phyloP scores from a whole-genome alignment of 2,329 filamentous ascomycete genomes.

The Fusarium solani-melongenae region DNA sequence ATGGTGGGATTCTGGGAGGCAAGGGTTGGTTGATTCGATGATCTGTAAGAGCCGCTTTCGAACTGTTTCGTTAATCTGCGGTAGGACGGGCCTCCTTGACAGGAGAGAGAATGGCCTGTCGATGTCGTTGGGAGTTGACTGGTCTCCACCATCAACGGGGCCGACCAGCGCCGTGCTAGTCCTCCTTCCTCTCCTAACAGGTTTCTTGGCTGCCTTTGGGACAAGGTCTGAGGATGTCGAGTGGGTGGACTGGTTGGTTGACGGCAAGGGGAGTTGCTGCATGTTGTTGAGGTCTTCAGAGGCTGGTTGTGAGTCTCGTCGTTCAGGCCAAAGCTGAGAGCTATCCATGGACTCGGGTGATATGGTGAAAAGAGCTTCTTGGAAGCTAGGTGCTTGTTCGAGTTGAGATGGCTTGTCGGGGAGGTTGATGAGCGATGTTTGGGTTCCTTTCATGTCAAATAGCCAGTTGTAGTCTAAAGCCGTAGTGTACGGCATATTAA shows the following conservation, averaged over 20 bases:
- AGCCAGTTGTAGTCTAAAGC: slow-evolving; percentile 72
- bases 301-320: neutral
- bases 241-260: neutral
- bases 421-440: neutral
- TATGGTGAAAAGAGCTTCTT: slow-evolving; percentile 15
- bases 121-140: slow-evolving; percentile 24
- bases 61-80: slow-evolving; percentile 51
- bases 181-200: neutral
- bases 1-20: slow-evolving; percentile 53
- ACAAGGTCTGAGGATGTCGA: neutral
- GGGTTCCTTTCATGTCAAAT: slow-evolving; percentile 58
- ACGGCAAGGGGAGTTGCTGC: neutral
- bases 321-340: slow-evolving; percentile 27
- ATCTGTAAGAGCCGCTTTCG: slow-evolving; percentile 57
- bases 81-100: slow-evolving; percentile 27
- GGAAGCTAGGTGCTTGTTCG: neutral
- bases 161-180: neutral
- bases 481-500: slow-evolving; percentile 74
- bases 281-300: neutral
- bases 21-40: slow-evolving; percentile 60
- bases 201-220: neutral
- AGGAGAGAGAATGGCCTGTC: slow-evolving; percentile 46
- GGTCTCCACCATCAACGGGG: neutral
- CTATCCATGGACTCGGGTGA: slow-evolving; percentile 36
- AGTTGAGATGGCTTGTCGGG: slow-evolving; percentile 1